Evolutionary conservation across 148 eudicot genomes (phyloP), one percentile per base, ranked within the genome.

Genomic region (Pharnaceum exiguum): DNA sequence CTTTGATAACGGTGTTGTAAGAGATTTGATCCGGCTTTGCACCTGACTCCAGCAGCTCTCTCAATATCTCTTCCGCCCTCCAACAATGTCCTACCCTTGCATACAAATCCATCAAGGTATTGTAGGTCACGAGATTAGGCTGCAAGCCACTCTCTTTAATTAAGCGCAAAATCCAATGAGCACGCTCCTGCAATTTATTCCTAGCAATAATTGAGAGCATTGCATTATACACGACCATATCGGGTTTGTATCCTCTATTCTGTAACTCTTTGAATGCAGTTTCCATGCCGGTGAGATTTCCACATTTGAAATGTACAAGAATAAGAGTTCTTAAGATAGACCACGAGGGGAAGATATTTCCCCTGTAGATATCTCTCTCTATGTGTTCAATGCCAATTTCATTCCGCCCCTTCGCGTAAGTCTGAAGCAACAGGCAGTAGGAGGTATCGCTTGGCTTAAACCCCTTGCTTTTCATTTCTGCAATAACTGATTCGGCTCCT

Each of bases 1-100:
- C 97, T 69, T 90, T 87, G 46, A 90, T 90, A 37, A 90, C 95
- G 0, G 97, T 87, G 71, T 90, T 90, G 35, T 80, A 90, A 6
- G 96, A 82, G 28, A 91, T 87, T 25, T 82, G 84, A 65, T 91
- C 97, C 0, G 98, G 86, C 32, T 75, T 80, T 44, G 76, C 78
- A 17, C 87, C 77, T 2, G 52, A 46, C 39, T 71, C 68, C 15
- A 75, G 73, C 8, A 91, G 51, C 13, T 64, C 54, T 44, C 74
- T 79, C 45, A 87, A 66, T 22, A 85, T 65, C 64, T 87, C 96
- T 38, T 82, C 87, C 3, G 97, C 97, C 70, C 82, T 87, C 91
- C 91, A 87, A 60, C 94, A 87, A 21, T 82, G 86, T 8, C 90
- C 90, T 0, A 80, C 65, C 55, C 79, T 79, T 12, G 97, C 97